A percentile compares a stretch with the other conserved stretches of the same genome.
Evolutionary conservation across 257 asterid species (phyloP).

Genomic region (Agastache rugosa): DNA sequence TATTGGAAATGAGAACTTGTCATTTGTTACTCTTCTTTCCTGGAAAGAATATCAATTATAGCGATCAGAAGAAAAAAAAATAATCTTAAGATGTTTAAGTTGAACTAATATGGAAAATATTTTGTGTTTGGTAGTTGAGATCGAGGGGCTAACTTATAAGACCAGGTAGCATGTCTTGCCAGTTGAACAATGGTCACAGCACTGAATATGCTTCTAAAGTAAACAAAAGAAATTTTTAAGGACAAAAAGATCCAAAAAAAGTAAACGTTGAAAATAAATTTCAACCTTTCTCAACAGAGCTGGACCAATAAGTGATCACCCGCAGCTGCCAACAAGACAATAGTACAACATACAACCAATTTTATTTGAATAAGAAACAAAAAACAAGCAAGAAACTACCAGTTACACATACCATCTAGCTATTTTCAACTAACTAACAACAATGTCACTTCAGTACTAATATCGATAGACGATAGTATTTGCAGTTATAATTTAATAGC

Average conservation of each 20-base stretch:
- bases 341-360: slow-evolving; percentile 21
- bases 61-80: slow-evolving; percentile 11
- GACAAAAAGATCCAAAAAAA: slow-evolving; percentile 15
- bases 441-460: not conserved
- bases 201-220: slow-evolving; percentile 76
- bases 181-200: slow-evolving; percentile 72
- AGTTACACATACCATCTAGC: slow-evolving; percentile 19
- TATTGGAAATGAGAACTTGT: slow-evolving; percentile 68
- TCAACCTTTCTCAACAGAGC: slow-evolving; percentile 24
- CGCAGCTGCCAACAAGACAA: slow-evolving; percentile 7
- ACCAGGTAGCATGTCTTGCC: slow-evolving; percentile 87
- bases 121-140: slow-evolving; percentile 26
- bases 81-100: not conserved
- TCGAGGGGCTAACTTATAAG: slow-evolving; percentile 67
- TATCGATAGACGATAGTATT: not conserved
- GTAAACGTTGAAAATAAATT: not conserved
- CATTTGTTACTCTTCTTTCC: slow-evolving; percentile 74
- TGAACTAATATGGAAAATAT: slow-evolving; percentile 17
- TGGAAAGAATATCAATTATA: slow-evolving; percentile 44
- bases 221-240: slow-evolving; percentile 35
- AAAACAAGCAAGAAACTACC: not conserved
- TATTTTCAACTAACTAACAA: slow-evolving; percentile 18
- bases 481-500: not conserved
- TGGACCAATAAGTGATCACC: slow-evolving; percentile 14
- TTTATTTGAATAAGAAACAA: not conserved